These are phyloP conservation scores for Boletus tomentosulus DNA, from an alignment of 768 basidiomycete genomes.

Conservation along the genomic window DNA sequence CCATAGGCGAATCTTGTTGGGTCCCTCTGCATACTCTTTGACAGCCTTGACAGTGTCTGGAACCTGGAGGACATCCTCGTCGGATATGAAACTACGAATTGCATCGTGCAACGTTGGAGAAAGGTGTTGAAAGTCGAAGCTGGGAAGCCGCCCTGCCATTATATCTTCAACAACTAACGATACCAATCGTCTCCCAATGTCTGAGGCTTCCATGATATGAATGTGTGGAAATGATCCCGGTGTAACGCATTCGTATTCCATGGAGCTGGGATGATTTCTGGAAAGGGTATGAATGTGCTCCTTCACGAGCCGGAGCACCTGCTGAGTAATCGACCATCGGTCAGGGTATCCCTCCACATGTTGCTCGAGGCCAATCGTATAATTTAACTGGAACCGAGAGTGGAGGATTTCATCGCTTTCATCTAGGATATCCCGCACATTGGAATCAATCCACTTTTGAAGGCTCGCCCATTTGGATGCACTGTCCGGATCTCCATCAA, in stretches of 20 bases:
- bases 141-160: slow-evolving; percentile 8
- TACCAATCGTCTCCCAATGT: slow-evolving; percentile 1
- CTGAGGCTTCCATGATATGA: slow-evolving; percentile 3
- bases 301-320: not conserved
- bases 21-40: slow-evolving; percentile 1
- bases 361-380: not conserved
- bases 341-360: not conserved
- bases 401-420: not conserved
- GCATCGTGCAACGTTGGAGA: not conserved
- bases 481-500: no score
- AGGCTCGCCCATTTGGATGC: not conserved
- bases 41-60: not conserved
- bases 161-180: slow-evolving; percentile 5
- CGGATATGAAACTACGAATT: slow-evolving; percentile 13
- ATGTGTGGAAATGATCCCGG: slow-evolving; percentile 9
- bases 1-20: slow-evolving; percentile 26
- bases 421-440: not conserved
- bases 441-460: not conserved
- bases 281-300: not conserved
- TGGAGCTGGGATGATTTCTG: not conserved
- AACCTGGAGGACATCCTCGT: slow-evolving; percentile 1
- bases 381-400: not conserved
- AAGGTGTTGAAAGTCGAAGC: slow-evolving; percentile 5
- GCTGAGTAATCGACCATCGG: not conserved
- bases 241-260: not conserved